Evolutionary conservation across 179 eudicot genomes (phyloP).

Genomic region (Silene vulgaris): DNA sequence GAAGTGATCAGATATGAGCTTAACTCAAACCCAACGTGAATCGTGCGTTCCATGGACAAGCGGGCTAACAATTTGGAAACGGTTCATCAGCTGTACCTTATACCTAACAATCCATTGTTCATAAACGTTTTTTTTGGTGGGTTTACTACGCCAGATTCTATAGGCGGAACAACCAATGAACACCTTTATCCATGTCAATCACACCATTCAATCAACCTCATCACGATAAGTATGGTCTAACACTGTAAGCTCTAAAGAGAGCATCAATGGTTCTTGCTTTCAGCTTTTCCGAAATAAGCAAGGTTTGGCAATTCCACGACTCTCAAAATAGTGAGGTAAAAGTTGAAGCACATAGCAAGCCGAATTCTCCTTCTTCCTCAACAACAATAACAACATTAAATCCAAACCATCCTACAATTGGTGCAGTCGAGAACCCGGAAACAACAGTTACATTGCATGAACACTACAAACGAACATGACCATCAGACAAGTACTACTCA

Average conservation of each 20-base stretch:
- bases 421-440: not conserved
- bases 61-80: too few relatives aligned
- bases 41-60: too few relatives aligned
- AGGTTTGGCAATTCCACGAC: not conserved
- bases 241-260: not conserved
- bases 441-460: not conserved
- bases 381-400: not conserved
- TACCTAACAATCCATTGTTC: too few relatives aligned
- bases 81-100: too few relatives aligned
- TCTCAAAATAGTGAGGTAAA: not conserved
- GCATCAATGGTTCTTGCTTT: not conserved
- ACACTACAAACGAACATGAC: not conserved
- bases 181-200: too few relatives aligned
- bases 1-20: too few relatives aligned
- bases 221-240: too few relatives aligned
- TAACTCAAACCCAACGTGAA: not conserved
- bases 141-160: too few relatives aligned
- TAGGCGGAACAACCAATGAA: too few relatives aligned
- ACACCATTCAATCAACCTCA: too few relatives aligned
- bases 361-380: not conserved
- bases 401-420: not conserved
- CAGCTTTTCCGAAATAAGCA: not conserved
- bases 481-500: not conserved
- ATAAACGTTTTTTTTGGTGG: too few relatives aligned
- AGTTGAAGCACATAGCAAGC: not conserved